These are phyloP conservation scores for Coemansia sp. DNA, from an alignment of 192 early-diverging fungal species.

Conservation along the genomic window DNA sequence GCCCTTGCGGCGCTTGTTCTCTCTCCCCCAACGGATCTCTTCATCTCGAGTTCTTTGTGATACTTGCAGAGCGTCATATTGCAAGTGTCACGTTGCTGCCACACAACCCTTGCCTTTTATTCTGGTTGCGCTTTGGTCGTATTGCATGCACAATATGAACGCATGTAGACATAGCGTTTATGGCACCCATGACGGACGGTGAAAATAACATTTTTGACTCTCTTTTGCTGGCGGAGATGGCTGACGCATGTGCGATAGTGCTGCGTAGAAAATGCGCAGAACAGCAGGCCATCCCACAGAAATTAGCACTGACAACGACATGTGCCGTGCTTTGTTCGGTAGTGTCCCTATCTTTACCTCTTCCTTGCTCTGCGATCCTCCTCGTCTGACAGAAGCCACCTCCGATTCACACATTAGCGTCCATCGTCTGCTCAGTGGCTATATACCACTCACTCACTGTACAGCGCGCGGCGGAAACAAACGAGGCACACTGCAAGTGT, in stretches of 20 bases:
- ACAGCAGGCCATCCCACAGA: background rate
- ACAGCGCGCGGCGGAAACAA: background rate
- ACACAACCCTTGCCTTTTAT: background rate
- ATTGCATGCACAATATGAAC: background rate
- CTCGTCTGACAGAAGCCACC: constrained; percentile 4
- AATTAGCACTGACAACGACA: background rate
- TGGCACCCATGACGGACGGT: background rate
- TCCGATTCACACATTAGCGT: constrained; percentile 10
- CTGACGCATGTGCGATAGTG: constrained; percentile 3
- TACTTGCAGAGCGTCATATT: constrained; percentile 31
- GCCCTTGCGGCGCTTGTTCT: background rate
- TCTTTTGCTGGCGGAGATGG: background rate
- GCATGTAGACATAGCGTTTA: background rate
- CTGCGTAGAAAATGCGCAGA: background rate
- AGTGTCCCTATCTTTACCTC: background rate
- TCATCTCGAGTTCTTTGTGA: constrained; percentile 3
- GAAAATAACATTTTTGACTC: background rate
- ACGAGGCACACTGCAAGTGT: too few relatives aligned
- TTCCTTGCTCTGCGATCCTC: background rate
- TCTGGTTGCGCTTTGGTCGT: background rate
- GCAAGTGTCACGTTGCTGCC: constrained; percentile 23
- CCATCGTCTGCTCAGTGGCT: constrained; percentile 3
- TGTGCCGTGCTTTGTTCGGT: background rate
- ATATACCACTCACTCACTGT: background rate
- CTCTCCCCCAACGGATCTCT: background rate